phyloP scores from a whole-genome alignment of 2,329 filamentous ascomycete species.

The Penicillium sp. region DNA sequence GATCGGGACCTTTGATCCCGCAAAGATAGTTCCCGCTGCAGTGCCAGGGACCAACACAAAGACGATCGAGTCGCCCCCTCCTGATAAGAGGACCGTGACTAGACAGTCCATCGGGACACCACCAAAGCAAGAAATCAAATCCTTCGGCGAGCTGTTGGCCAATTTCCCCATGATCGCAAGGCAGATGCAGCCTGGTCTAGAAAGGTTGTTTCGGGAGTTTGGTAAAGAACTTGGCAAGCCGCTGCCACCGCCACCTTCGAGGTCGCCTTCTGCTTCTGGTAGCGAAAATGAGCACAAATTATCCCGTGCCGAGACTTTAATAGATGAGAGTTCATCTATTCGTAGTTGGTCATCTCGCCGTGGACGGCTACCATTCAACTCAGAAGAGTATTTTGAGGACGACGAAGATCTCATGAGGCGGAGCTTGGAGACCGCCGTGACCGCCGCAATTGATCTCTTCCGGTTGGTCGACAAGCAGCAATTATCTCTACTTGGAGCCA shows the following conservation, averaged over 20 bases:
- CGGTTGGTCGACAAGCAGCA: slow-evolving; percentile 96
- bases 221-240: slow-evolving; percentile 81
- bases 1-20: slow-evolving; percentile 77
- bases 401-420: slow-evolving; percentile 89
- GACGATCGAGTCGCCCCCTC: slow-evolving; percentile 19
- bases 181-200: slow-evolving; percentile 91
- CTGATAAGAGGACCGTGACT: slow-evolving; percentile 22
- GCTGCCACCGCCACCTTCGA: slow-evolving; percentile 67
- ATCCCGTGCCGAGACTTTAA: slow-evolving; percentile 32
- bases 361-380: slow-evolving; percentile 51
- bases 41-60: slow-evolving; percentile 44
- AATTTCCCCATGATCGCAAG: slow-evolving; percentile 93
- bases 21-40: slow-evolving; percentile 68
- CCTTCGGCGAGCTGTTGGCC: slow-evolving; percentile 84
- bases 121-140: slow-evolving; percentile 86
- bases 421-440: slow-evolving; percentile 88
- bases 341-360: slow-evolving; percentile 36
- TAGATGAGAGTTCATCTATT: slow-evolving; percentile 38
- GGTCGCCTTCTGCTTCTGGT: slow-evolving; percentile 53
- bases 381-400: slow-evolving; percentile 76
- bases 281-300: slow-evolving; percentile 38
- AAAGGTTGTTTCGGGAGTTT: slow-evolving; percentile 88
- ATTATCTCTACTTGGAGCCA: slow-evolving; percentile 84
- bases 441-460: slow-evolving; percentile 90
- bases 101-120: slow-evolving; percentile 38